These are phyloP conservation scores for Bipolaris victoriae DNA, from an alignment of 2,329 filamentous ascomycete species.

Conservation along the genomic window DNA sequence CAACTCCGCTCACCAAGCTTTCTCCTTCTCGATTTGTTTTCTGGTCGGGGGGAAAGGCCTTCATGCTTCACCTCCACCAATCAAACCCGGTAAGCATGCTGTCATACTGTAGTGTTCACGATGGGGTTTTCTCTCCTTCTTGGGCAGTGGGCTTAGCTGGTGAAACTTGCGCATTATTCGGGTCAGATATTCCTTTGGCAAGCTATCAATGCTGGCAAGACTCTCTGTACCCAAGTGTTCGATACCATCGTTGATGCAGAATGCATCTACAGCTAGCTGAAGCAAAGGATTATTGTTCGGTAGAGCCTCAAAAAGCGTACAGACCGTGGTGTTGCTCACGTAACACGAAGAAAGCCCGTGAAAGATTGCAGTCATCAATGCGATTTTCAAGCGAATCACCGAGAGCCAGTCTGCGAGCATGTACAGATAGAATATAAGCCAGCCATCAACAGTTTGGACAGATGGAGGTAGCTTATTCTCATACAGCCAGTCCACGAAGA, in stretches of 20 bases:
- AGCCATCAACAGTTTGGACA: not conserved
- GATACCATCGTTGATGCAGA: not conserved
- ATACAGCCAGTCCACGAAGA: constrained; percentile 17
- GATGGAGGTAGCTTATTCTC: not conserved
- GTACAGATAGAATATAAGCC: not conserved
- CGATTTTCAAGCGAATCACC: not conserved
- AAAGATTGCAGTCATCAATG: not conserved
- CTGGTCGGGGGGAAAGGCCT: not conserved
- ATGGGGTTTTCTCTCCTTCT: not conserved
- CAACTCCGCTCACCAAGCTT: not conserved
- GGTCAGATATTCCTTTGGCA: not conserved
- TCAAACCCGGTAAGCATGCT: not conserved
- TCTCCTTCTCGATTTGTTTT: not conserved
- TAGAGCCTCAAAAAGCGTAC: not conserved
- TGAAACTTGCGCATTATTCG: not conserved
- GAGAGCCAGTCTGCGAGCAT: not conserved
- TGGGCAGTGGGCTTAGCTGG: not conserved
- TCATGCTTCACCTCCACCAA: not conserved
- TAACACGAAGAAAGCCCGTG: not conserved
- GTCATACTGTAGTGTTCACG: not conserved
- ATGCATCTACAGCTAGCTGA: not conserved
- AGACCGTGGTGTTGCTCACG: not conserved
- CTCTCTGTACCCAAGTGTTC: not conserved
- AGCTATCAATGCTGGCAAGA: not conserved
- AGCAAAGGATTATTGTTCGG: not conserved